A percentile compares a stretch with the other conserved stretches of the same genome.
Conservation (phyloP, 2,329 filamentous ascomycete species). For the Phaeosphaeriaceae sp. region DNA sequence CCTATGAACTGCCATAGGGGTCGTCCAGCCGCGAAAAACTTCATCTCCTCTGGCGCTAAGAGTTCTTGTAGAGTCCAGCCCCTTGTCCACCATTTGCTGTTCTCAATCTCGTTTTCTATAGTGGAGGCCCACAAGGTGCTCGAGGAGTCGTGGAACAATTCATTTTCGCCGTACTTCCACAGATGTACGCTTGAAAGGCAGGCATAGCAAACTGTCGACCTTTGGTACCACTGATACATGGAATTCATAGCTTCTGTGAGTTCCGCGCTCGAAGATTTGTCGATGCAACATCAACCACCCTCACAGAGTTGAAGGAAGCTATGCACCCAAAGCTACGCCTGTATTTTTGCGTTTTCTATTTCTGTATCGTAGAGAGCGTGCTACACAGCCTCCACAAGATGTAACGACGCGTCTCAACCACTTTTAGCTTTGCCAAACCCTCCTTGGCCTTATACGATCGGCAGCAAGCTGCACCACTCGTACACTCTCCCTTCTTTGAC, state of each 20-base stretch:
- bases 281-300: constrained; percentile 12
- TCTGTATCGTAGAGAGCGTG: too few relatives aligned
- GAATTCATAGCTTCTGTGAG: constrained; percentile 6
- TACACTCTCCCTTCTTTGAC: too few relatives aligned
- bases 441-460: too few relatives aligned
- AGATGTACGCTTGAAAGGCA: background rate
- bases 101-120: background rate
- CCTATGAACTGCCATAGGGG: background rate
- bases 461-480: too few relatives aligned
- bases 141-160: too few relatives aligned
- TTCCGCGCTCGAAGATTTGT: background rate
- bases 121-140: too few relatives aligned
- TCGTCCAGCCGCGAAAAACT: background rate
- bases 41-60: background rate
- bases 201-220: background rate
- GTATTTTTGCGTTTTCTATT: too few relatives aligned
- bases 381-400: too few relatives aligned
- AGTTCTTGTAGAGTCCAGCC: constrained; percentile 9
- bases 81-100: constrained; percentile 3
- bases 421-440: too few relatives aligned
- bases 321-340: too few relatives aligned
- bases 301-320: too few relatives aligned
- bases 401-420: too few relatives aligned
- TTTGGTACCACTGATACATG: constrained; percentile 6
- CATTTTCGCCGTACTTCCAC: background rate